Conservation (phyloP, 164 flowering plant species). For the Magnolia officinalis region DNA sequence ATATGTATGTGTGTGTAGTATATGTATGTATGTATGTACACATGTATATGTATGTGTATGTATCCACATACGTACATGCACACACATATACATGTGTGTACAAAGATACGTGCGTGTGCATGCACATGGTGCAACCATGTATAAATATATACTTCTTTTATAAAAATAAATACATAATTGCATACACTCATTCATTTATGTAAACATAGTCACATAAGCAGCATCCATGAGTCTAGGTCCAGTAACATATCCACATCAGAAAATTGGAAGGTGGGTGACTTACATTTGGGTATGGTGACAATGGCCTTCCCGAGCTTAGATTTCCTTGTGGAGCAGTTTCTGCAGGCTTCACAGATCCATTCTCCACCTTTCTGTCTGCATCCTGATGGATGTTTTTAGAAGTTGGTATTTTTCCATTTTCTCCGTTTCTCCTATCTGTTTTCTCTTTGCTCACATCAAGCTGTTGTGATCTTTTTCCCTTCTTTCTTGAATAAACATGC, state of each 20-base stretch:
- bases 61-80: too few species aligned
- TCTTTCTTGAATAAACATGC: conserved; percentile 50
- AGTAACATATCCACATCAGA: background rate
- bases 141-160: too few species aligned
- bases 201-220: background rate
- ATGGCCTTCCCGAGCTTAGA: conserved; percentile 23
- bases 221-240: background rate
- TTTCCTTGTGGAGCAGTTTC: conserved; percentile 18
- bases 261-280: conserved; percentile 9
- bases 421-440: conserved; percentile 14
- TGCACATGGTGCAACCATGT: too few species aligned
- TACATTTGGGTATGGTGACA: conserved; percentile 67
- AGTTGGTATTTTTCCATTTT: conserved; percentile 19
- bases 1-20: too few species aligned
- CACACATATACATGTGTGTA: too few species aligned
- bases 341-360: conserved; percentile 20
- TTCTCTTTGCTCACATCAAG: conserved; percentile 31
- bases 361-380: conserved; percentile 9
- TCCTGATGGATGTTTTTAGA: conserved; percentile 7
- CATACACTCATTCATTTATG: background rate
- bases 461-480: conserved; percentile 20
- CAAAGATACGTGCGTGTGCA: too few species aligned
- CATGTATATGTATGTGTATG: too few species aligned
- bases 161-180: too few species aligned
- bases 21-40: too few species aligned